phyloP scores from a whole-genome alignment of 257 asterid genomes.

The Misopates orontium region DNA sequence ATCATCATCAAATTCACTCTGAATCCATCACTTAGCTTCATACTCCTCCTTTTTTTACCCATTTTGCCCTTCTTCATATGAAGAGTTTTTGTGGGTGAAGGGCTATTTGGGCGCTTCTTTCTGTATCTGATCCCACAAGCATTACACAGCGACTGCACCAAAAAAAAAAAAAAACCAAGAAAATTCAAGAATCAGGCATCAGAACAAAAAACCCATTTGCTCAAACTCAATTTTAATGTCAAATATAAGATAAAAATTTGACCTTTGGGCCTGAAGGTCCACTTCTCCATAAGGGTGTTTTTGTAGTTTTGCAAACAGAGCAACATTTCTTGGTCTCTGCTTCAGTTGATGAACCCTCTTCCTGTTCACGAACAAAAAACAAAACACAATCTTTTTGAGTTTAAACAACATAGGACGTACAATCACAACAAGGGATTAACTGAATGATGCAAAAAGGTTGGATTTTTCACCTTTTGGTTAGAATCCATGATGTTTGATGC shows the following conservation, averaged over 20 bases:
- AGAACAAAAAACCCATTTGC: conserved; percentile 6
- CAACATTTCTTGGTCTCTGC: conserved; percentile 40
- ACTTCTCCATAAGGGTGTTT: conserved; percentile 77
- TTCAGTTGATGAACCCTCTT: conserved; percentile 30
- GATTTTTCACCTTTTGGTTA: conserved; percentile 36
- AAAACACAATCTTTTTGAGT: too few species aligned
- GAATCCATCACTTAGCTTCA: conserved; percentile 30
- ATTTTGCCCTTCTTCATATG: conserved; percentile 28
- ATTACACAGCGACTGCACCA: conserved; percentile 62
- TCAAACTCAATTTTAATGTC: neutral
- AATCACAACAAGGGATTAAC: neutral
- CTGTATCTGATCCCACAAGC: conserved; percentile 74
- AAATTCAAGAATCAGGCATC: neutral
- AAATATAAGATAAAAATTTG: neutral
- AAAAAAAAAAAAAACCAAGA: neutral
- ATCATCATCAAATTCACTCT: conserved; percentile 45
- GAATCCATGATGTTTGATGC: conserved; percentile 29
- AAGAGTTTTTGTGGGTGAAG: neutral
- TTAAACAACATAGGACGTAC: too few species aligned
- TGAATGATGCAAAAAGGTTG: neutral
- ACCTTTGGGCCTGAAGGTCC: conserved; percentile 86
- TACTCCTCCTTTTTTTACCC: conserved; percentile 30
- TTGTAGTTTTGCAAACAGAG: conserved; percentile 61
- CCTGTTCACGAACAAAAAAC: conserved; percentile 26
- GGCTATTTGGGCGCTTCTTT: conserved; percentile 43